A percentile compares a stretch with the other conserved stretches of the same genome.
These are phyloP conservation scores for Fraxinus pennsylvanica DNA, from an alignment of 257 asterid genomes.

Conservation along the genomic window DNA sequence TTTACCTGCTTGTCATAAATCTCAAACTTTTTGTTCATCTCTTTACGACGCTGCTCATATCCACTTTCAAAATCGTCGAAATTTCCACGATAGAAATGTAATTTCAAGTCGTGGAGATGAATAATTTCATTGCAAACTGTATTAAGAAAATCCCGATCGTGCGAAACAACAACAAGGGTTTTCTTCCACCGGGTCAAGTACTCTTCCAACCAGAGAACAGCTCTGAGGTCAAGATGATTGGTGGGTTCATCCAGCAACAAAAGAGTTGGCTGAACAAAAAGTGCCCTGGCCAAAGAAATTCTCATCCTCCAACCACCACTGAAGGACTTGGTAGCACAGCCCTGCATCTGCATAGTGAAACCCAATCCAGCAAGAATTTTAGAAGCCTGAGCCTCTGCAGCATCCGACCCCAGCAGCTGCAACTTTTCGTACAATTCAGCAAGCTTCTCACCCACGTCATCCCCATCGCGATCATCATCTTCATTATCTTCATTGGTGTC, in stretches of 20 bases:
- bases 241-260: constrained; percentile 71
- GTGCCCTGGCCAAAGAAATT: constrained; percentile 71
- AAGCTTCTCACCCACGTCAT: constrained; percentile 58
- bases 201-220: constrained; percentile 73
- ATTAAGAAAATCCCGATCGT: constrained; percentile 64
- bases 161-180: constrained; percentile 71
- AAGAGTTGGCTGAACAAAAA: constrained; percentile 73
- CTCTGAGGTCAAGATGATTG: constrained; percentile 74
- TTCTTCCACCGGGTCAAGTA: constrained; percentile 75
- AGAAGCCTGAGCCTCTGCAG: constrained; percentile 77
- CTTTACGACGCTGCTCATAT: constrained; percentile 66
- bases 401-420: constrained; percentile 74
- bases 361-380: constrained; percentile 77
- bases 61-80: constrained; percentile 61
- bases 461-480: constrained; percentile 33
- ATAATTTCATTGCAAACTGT: constrained; percentile 62
- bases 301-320: constrained; percentile 90
- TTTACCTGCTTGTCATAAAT: constrained; percentile 53
- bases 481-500: constrained; percentile 37
- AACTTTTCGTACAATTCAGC: constrained; percentile 61
- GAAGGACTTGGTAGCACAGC: constrained; percentile 58
- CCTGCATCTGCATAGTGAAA: constrained; percentile 67
- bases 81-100: constrained; percentile 63
- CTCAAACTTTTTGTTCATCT: constrained; percentile 61
- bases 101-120: constrained; percentile 64